These are phyloP conservation scores for Tripterygium wilfordii DNA, from an alignment of 177 flowering plant genomes.

Conservation along the genomic window DNA sequence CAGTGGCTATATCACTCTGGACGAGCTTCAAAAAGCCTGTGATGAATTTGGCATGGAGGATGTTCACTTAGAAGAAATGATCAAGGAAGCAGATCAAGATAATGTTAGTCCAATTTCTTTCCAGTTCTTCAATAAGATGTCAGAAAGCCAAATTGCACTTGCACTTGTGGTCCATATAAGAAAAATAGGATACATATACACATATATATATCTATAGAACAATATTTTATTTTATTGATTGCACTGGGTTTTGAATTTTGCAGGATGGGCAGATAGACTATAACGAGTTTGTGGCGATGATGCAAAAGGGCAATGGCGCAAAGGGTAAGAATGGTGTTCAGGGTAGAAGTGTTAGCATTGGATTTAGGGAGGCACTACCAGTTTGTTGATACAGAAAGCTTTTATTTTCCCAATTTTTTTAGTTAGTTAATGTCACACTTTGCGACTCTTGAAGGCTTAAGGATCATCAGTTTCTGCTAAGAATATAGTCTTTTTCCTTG, in stretches of 20 bases:
- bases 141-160: too few relatives aligned
- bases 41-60: constrained; percentile 72
- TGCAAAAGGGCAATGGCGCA: constrained; percentile 45
- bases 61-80: constrained; percentile 59
- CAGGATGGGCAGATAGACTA: constrained; percentile 58
- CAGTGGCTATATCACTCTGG: constrained; percentile 76
- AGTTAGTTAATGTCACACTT: not conserved
- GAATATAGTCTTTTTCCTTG: too few relatives aligned
- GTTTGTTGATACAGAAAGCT: constrained; percentile 28
- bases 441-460: too few relatives aligned
- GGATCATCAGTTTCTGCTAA: too few relatives aligned
- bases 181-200: too few relatives aligned
- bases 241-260: not conserved
- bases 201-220: too few relatives aligned
- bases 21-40: constrained; percentile 84
- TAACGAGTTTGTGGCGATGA: constrained; percentile 52
- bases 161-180: too few relatives aligned
- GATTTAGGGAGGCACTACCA: constrained; percentile 52
- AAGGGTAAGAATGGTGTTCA: constrained; percentile 37
- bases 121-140: not conserved
- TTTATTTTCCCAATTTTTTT: not conserved
- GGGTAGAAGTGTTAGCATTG: constrained; percentile 31
- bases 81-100: constrained; percentile 69
- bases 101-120: constrained; percentile 42
- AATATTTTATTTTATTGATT: too few relatives aligned